These are phyloP conservation scores for Exophiala alcalophila DNA, from an alignment of 2,329 filamentous ascomycete species.

Conservation along the genomic window DNA sequence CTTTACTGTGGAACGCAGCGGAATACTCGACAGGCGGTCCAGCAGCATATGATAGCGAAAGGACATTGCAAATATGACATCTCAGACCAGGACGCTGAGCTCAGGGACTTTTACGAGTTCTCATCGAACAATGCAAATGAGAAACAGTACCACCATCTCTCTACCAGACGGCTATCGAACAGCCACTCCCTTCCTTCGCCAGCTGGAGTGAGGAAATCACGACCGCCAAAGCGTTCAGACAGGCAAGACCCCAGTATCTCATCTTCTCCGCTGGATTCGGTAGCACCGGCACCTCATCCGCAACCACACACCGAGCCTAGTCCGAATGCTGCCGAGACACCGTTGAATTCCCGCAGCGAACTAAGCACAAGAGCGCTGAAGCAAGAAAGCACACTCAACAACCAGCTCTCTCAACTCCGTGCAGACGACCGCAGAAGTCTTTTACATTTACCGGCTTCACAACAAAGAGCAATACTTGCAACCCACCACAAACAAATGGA, in stretches of 20 bases:
- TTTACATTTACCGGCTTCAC: conserved; percentile 32
- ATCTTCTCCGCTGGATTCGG: conserved; percentile 7
- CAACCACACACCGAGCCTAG: conserved; percentile 7
- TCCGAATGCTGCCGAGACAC: conserved; percentile 10
- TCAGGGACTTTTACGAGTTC: conserved; percentile 44
- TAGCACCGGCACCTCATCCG: conserved; percentile 1
- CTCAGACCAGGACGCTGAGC: conserved; percentile 37
- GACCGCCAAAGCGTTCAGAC: conserved; percentile 10
- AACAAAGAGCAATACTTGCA: conserved; percentile 33
- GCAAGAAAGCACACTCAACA: conserved; percentile 22
- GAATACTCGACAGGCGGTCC: conserved; percentile 44
- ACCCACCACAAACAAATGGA: conserved; percentile 34
- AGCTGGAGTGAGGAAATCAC: conserved; percentile 15
- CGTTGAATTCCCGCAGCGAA: conserved; percentile 3
- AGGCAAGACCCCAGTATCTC: conserved; percentile 2
- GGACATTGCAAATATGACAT: conserved; percentile 49
- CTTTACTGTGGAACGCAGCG: conserved; percentile 50
- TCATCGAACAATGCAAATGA: conserved; percentile 19
- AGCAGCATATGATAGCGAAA: conserved; percentile 53
- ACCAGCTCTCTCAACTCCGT: conserved; percentile 33
- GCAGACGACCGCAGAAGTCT: conserved; percentile 32
- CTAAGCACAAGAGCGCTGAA: conserved; percentile 23
- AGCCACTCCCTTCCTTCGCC: conserved; percentile 16
- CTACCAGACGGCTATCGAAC: conserved; percentile 7
- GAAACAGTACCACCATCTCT: conserved; percentile 9